Evolutionary conservation across 2,329 filamentous ascomycete species (phyloP).

Genomic region (Paracamarosporium sp.): DNA sequence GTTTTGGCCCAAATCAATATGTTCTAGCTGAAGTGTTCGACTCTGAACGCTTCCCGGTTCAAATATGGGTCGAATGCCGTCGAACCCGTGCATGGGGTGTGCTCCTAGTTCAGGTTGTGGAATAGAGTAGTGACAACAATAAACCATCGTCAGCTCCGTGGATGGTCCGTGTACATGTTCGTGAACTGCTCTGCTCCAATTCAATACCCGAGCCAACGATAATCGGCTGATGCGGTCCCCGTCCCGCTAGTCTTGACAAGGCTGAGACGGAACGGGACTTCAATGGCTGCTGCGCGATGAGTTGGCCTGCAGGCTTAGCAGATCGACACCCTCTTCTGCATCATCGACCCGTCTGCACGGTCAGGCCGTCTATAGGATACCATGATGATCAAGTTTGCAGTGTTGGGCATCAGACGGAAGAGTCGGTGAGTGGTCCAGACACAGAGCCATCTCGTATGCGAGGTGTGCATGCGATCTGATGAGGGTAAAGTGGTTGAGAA

Average conservation of each 20-base stretch:
- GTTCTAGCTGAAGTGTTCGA: background rate
- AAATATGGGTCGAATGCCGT: background rate
- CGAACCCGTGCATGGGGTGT: background rate
- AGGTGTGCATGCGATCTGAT: conserved; percentile 21
- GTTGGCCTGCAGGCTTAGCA: conserved; percentile 36
- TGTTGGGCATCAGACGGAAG: conserved; percentile 20
- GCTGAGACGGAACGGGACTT: conserved; percentile 31
- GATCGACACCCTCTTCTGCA: conserved; percentile 32
- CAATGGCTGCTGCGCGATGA: conserved; percentile 45
- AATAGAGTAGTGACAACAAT: background rate
- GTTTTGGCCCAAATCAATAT: background rate
- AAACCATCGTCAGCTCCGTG: background rate
- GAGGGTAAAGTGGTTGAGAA: conserved; percentile 12
- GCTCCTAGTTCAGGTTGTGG: background rate
- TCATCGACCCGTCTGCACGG: conserved; percentile 37
- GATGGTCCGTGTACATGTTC: background rate
- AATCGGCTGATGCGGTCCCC: background rate
- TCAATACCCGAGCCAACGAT: conserved; percentile 3
- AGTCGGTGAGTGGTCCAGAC: conserved; percentile 27
- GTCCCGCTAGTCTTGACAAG: conserved; percentile 24
- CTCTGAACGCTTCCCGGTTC: background rate
- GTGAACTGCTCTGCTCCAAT: conserved; percentile 8
- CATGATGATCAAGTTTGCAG: conserved; percentile 21
- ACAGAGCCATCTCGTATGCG: background rate
- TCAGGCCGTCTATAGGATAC: conserved; percentile 46